These are phyloP conservation scores for Fusarium verticillioides DNA, from an alignment of 2,329 filamentous ascomycete species.

Conservation along the genomic window DNA sequence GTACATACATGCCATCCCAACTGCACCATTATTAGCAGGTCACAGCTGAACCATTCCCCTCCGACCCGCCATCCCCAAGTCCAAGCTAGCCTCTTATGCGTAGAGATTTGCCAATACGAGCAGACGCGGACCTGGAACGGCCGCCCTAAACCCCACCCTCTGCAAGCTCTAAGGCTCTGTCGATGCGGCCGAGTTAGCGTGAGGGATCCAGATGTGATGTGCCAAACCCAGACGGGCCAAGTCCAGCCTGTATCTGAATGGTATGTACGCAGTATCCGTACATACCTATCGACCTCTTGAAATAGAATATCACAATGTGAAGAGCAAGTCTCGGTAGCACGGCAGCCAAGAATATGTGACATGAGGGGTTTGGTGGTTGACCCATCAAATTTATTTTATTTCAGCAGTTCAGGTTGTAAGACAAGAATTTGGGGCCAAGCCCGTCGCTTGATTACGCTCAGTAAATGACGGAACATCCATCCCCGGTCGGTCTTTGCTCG, in stretches of 20 bases:
- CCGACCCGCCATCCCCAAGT: not conserved
- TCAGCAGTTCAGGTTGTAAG: not conserved
- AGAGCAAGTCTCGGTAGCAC: constrained; percentile 6
- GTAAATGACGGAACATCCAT: not conserved
- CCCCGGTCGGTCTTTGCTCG: not conserved
- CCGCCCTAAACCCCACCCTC: constrained; percentile 19
- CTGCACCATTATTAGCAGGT: not conserved
- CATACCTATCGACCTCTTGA: not conserved
- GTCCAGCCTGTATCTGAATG: constrained; percentile 18
- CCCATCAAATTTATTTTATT: not conserved
- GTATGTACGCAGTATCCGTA: not conserved
- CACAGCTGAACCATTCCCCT: constrained; percentile 6
- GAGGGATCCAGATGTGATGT: not conserved
- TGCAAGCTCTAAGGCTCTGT: not conserved
- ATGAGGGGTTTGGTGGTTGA: not conserved
- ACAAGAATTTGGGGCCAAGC: not conserved
- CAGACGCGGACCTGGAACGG: constrained; percentile 16
- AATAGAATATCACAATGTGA: not conserved
- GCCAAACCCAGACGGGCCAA: constrained; percentile 26
- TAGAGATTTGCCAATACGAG: constrained; percentile 39
- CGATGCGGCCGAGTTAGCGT: constrained; percentile 20
- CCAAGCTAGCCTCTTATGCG: not conserved
- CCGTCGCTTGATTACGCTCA: not conserved
- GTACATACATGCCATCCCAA: not conserved
- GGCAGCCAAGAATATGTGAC: not conserved